Evolutionary conservation across 352 stramenopile species (phyloP), one percentile per base, ranked within the genome.

Genomic region (Pythium phragmiticola): DNA sequence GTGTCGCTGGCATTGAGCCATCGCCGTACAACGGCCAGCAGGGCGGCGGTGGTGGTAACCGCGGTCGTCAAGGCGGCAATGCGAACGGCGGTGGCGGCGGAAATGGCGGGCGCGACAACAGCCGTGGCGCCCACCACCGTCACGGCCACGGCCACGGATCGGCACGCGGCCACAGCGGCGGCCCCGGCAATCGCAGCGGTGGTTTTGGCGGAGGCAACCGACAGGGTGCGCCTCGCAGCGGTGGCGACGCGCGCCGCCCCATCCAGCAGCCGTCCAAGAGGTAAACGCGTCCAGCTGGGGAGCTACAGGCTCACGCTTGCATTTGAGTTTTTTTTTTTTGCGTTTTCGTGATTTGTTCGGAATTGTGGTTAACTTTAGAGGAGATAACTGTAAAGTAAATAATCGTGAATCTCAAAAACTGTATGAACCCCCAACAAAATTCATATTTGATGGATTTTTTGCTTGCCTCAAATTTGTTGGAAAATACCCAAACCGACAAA

Each of bases 1-100:
- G 82, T 34, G 61, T 80, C 46, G 68, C 73, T 30, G 84, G 84
- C 14, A 51, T 93, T 17, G 60, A 74, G 48, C 19, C 66, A 9
- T 65, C 63, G n/a, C 33, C 66, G 54, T 67, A 65, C 39, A 53
- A 17, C 21, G 57, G 14, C 9, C 48, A 37, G 41, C 65, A 63
- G 58, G 57, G 65, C 47, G 57, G 65, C 47, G 58, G 66, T 36
- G 48, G 52, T 42, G 45, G 58, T 26, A 45, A 54, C 21, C 53
- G 62, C 34, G 62, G 54, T 23, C 62, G 62, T 55, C 53, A 60
- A 33, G 42, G 13, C 4, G 63, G 55, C 39, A 55, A 48, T 50
- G 61, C 46, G 46, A 58, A 57, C n/a, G 37, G 54, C 47, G 50
- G 60, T n/a, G 26, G 59, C 48, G 39, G 52, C 42, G 52, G 34